Evolutionary conservation across 2,329 filamentous ascomycete species (phyloP).

Genomic region (Diaporthe destruens): DNA sequence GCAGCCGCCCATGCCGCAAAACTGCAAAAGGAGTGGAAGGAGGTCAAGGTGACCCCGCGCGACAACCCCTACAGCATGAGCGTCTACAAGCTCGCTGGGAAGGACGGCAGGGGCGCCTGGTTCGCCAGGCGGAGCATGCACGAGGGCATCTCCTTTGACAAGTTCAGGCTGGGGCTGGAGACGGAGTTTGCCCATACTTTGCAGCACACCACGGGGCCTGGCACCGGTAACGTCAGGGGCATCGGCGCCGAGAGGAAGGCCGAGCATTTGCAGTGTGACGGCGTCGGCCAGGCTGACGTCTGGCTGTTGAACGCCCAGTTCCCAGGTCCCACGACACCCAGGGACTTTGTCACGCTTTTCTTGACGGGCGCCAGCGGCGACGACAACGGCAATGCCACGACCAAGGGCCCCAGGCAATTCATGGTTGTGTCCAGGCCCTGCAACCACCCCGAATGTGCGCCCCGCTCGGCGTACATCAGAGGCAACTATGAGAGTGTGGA

Average conservation of each 20-base stretch:
- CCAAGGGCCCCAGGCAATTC: conserved; percentile 75
- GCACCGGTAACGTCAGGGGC: conserved; percentile 82
- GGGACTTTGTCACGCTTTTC: conserved; percentile 88
- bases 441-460: conserved; percentile 78
- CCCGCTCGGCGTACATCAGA: conserved; percentile 79
- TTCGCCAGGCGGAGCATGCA: conserved; percentile 89
- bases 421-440: conserved; percentile 92
- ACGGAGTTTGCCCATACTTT: conserved; percentile 85
- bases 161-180: conserved; percentile 82
- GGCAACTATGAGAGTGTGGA: conserved; percentile 94
- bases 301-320: conserved; percentile 92
- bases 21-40: conserved; percentile 89
- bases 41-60: conserved; percentile 76
- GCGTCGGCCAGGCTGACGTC: conserved; percentile 76
- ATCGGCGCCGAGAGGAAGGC: conserved; percentile 85
- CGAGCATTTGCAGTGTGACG: conserved; percentile 70
- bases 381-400: conserved; percentile 46
- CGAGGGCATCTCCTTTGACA: conserved; percentile 79
- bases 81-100: conserved; percentile 83
- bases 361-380: conserved; percentile 60
- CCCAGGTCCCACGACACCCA: conserved; percentile 85
- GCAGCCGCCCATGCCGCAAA: conserved; percentile 53
- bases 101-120: conserved; percentile 89
- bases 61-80: conserved; percentile 82
- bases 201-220: conserved; percentile 66